Evolutionary conservation across 176 grass and related monocot genomes (phyloP).

Genomic region (Carex littledalei): DNA sequence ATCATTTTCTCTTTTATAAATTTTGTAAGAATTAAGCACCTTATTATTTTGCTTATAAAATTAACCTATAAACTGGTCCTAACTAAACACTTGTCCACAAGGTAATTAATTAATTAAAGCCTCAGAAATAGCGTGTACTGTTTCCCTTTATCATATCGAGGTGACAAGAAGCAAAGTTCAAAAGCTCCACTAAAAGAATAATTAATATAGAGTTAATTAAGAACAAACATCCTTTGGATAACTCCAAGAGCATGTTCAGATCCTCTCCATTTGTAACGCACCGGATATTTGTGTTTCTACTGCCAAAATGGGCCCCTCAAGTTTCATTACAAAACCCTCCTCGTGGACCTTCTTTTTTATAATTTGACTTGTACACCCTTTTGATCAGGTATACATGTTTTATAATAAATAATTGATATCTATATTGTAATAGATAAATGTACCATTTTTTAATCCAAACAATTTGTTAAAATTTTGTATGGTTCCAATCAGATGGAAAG

Average conservation of each 20-base stretch:
- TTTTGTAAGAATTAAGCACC: neutral
- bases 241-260: neutral
- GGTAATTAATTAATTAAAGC: neutral
- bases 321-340: too few relatives aligned
- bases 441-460: neutral
- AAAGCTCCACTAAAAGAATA: neutral
- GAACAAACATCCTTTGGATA: conserved; percentile 1
- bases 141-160: neutral
- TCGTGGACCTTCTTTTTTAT: neutral
- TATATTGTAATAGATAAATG: neutral
- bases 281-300: neutral
- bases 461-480: neutral
- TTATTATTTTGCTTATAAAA: neutral
- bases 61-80: neutral
- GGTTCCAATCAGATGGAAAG: neutral
- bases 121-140: neutral
- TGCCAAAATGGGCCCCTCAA: neutral
- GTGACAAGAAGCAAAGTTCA: neutral
- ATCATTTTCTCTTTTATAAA: neutral
- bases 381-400: neutral
- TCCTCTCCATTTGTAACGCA: neutral
- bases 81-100: conserved; percentile 1
- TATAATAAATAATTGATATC: neutral
- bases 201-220: neutral
- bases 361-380: neutral